Percentiles rank a stretch among this genome's conserved stretches.
phyloP scores from a whole-genome alignment of 2,329 filamentous ascomycete species.

The Colletotrichum chrysophilum region DNA sequence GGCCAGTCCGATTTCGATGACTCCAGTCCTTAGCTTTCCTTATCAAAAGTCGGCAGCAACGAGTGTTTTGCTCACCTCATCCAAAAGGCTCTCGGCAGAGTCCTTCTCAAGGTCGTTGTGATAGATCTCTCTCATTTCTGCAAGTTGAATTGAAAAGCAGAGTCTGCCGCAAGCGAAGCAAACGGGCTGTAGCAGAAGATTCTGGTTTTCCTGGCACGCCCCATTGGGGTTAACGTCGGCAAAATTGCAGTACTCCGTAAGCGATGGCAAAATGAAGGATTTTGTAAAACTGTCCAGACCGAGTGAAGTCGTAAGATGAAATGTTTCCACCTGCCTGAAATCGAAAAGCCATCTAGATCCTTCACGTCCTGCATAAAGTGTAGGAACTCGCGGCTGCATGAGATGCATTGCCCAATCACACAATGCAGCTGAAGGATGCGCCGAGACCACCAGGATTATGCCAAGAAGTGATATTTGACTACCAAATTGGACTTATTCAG shows the following conservation, averaged over 20 bases:
- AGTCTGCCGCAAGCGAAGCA: not conserved
- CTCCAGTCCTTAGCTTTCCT: not conserved
- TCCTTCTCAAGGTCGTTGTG: not conserved
- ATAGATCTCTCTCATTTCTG: conserved; percentile 5
- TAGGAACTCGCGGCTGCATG: not conserved
- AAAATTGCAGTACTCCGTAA: not conserved
- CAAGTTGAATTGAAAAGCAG: rapidly evolving
- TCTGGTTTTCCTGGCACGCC: not conserved
- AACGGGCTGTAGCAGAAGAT: not conserved
- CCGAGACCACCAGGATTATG: conserved; percentile 2
- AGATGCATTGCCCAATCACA: not conserved
- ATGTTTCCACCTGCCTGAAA: not conserved
- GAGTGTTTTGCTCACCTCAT: not conserved
- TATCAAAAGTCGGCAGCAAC: not conserved
- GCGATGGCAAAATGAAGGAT: not conserved
- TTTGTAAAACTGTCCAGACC: not conserved
- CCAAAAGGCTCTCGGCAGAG: not conserved
- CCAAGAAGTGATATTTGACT: not conserved
- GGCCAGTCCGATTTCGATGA: not conserved
- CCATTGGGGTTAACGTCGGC: not conserved
- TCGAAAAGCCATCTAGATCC: not conserved
- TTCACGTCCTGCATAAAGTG: not conserved
- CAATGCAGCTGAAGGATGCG: conserved; percentile 2
- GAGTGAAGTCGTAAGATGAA: not conserved
- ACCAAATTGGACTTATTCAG: not conserved